phyloP scores from a whole-genome alignment of 352 stramenopile species.

The Globisporangium viniferum region DNA sequence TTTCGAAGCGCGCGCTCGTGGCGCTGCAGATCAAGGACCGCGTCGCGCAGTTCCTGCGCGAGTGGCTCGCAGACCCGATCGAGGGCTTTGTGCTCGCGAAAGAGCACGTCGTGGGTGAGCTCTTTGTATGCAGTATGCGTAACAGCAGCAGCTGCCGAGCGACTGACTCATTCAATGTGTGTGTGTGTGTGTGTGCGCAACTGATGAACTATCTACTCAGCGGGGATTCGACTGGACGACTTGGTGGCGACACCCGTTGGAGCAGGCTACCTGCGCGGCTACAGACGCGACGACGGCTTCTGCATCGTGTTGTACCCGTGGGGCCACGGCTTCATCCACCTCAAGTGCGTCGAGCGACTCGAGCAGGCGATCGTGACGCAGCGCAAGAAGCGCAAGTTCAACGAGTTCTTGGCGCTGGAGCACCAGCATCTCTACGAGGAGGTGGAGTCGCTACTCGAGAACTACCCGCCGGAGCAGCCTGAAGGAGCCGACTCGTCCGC shows the following conservation, averaged over 20 bases:
- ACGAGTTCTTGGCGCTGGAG: slow-evolving; percentile 55
- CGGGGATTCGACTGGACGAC: slow-evolving; percentile 53
- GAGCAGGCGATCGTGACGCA: slow-evolving; percentile 31
- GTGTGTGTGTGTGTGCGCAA: neutral
- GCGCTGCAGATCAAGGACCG: slow-evolving; percentile 67
- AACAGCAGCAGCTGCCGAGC: neutral
- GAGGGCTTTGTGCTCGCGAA: slow-evolving; percentile 68
- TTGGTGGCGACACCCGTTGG: slow-evolving; percentile 60
- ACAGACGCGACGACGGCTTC: slow-evolving; percentile 49
- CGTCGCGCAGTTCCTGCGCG: slow-evolving; percentile 60
- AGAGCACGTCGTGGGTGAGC: slow-evolving; percentile 63
- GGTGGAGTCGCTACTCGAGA: slow-evolving; percentile 55
- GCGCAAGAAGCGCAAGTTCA: slow-evolving; percentile 43
- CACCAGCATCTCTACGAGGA: slow-evolving; percentile 73
- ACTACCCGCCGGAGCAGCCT: slow-evolving; percentile 23
- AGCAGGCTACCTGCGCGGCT: slow-evolving; percentile 57
- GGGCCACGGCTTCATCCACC: slow-evolving; percentile 68
- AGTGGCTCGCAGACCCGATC: slow-evolving; percentile 67
- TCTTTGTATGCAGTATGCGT: neutral
- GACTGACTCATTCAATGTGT: neutral
- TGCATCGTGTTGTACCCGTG: slow-evolving; percentile 73
- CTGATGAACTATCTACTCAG: slow-evolving; percentile 4
- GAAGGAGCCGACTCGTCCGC: neutral
- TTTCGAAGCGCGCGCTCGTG: slow-evolving; percentile 36
- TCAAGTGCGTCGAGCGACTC: slow-evolving; percentile 48